phyloP scores from a whole-genome alignment of 2,329 filamentous ascomycete genomes.

The Thielaviopsis musarum region DNA sequence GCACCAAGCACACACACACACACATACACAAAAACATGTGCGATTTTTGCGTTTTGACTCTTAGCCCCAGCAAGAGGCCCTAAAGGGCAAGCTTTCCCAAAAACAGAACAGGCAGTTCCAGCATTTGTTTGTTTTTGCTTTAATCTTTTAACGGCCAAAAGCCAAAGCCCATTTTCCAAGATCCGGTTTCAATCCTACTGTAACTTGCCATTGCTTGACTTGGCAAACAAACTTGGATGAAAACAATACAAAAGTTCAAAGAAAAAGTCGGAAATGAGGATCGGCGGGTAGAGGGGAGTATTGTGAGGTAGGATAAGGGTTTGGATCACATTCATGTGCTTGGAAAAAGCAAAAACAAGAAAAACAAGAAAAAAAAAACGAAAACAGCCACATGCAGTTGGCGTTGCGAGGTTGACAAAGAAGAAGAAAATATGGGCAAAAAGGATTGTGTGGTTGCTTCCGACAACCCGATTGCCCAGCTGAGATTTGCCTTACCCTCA shows the following conservation, averaged over 20 bases:
- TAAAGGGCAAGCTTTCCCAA: too few relatives aligned
- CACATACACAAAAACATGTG: background rate
- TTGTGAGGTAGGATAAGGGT: background rate
- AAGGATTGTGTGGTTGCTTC: too few relatives aligned
- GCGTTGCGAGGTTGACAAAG: too few relatives aligned
- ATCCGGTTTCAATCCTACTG: background rate
- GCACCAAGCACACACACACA: background rate
- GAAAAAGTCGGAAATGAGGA: background rate
- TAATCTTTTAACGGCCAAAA: background rate
- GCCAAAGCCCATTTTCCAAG: background rate
- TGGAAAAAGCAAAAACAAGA: background rate
- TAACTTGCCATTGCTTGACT: background rate
- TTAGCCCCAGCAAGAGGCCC: background rate
- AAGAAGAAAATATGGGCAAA: too few relatives aligned
- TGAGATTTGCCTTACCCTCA: too few relatives aligned
- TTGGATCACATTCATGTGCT: background rate
- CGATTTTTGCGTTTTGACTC: background rate
- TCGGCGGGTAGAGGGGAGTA: background rate
- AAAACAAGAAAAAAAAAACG: too few relatives aligned
- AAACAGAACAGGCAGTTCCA: too few relatives aligned
- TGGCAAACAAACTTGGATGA: too few relatives aligned
- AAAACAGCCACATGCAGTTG: too few relatives aligned
- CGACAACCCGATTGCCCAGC: too few relatives aligned
- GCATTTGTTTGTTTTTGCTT: too few relatives aligned
- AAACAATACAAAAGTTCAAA: too few relatives aligned